Evolutionary conservation across 176 grass and related monocot genomes (phyloP).

Genomic region (Alopecurus myosuroides): DNA sequence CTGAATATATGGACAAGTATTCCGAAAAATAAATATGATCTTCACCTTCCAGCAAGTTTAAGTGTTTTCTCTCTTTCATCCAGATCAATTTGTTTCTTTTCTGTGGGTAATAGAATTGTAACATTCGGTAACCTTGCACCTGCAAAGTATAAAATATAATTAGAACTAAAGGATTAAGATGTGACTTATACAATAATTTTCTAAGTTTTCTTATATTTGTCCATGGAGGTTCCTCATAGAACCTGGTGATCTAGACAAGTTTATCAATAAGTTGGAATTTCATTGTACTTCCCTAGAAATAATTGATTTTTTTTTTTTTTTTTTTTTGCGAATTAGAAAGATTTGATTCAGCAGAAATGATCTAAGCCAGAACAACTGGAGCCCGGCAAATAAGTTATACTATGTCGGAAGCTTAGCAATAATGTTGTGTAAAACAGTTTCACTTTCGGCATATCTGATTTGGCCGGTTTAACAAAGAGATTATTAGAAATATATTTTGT

Average conservation of each 20-base stretch:
- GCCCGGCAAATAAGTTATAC: not conserved
- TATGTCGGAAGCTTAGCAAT: not conserved
- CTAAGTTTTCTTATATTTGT: not conserved
- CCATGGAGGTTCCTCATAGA: slow-evolving; percentile 5
- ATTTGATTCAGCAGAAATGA: not conserved
- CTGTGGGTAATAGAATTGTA: slow-evolving; percentile 75
- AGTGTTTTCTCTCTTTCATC: slow-evolving; percentile 60
- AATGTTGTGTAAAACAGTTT: not conserved
- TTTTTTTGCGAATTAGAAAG: no score
- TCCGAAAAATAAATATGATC: slow-evolving; percentile 1
- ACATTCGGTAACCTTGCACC: slow-evolving; percentile 84
- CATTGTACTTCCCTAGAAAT: not conserved
- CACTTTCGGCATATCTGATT: not conserved
- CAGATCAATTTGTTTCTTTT: slow-evolving; percentile 72
- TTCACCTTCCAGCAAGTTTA: slow-evolving; percentile 85
- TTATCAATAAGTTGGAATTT: not conserved
- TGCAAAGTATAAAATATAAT: slow-evolving; percentile 36
- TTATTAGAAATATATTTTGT: not conserved
- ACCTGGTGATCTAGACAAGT: not conserved
- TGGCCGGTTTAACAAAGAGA: not conserved
- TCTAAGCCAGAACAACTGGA: not conserved
- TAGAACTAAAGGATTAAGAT: slow-evolving; percentile 19
- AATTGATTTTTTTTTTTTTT: no score
- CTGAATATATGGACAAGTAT: not conserved
- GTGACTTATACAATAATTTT: not conserved